Evolutionary conservation across 768 basidiomycete genomes (phyloP), one percentile per base, ranked within the genome.

Genomic region (Trametes cingulata): DNA sequence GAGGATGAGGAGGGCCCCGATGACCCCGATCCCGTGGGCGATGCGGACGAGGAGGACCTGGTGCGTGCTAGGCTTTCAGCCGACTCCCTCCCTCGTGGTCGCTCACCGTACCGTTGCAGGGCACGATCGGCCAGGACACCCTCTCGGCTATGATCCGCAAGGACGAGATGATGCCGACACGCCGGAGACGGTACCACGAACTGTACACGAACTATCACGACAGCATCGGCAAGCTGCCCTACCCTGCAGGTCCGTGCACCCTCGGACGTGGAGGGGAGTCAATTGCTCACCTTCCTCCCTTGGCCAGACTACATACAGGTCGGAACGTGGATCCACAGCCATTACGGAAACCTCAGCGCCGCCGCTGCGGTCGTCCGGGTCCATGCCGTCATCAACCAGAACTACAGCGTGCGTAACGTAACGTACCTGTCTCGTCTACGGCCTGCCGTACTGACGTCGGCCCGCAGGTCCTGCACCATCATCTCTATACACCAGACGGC

Each of bases 311-410:
- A 79, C 49, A 40, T 82, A 17, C 78, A 80, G 45, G 80, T 90
- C 60, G 85, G 84, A 29, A 78, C 72, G 61, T 91, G 86, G 87
- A 76, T 82, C 24, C 84, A 80, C 67, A 75, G 73, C 24, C 73
- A 81, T 47, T 90, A 81, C 67, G 86, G 85, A 20, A 63, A 79
- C 36, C 78, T 72, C 53, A 85, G 85, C 68, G 75, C 77, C 39
- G 75, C 86, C 52, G 83, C 85, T 29, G 87, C 90, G 27, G 72
- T 83, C 22, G 89, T 88, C 71, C 81, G 91, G 79, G 82, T 82
- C 4, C 90, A 92, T 71, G 88, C 88, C 35, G 76, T 91, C 40
- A 75, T 89, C 56, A 92, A 92, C 70, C 81, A 83, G 45, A 85
- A 85, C 40, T 70, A 74, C 62, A 66, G 67, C 61, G 69, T 79